Evolutionary conservation across 1,284 basidiomycete genomes (phyloP), one percentile per base, ranked within the genome.

Genomic region (Cutaneotrichosporon dermatis): DNA sequence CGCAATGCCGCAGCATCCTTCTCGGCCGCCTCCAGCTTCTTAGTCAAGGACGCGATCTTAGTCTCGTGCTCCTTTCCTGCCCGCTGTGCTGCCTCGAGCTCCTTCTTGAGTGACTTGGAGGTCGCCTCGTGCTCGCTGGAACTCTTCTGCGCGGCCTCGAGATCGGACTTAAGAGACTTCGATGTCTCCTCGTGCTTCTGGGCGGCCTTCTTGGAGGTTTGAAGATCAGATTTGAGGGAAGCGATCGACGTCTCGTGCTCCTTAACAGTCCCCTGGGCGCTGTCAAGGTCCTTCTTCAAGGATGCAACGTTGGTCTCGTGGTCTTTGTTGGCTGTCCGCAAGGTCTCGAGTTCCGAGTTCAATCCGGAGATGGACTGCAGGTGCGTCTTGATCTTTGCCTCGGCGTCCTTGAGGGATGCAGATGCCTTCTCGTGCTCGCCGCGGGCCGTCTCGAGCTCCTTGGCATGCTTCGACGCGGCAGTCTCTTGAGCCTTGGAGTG

Each of bases 1-100:
- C 50, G 34, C n/a, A 54, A 42, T 15, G 45, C n/a, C 15, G 53
- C 59, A 8, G 51, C 46, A 33, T 64, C 62, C 33, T 16, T 15
- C 41, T 54, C 44, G 12, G 56, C 53, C 11, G 46, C 49, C 11
- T 46, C 60, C 4, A 58, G 37, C 15, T 59, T 53, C 6, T 36
- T 39, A 12, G 54, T 51, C 10, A 55, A 41, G 15, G 56, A 43
- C 9, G 49, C 34, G 36, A 55, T 33, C 15, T 44, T 43, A n/a
- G 37, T 36, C 10, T 55, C 56, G 33, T 51, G 60, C 41, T 60
- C 50, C 12, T 49, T 41, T 4, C 8, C 44, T 4, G 48, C 25
- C 5, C 48, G 33, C 4, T 60, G 46, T 13, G 60, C 35, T 8
- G 39, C 39, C 40, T 58, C 58, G 11, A 55, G 44, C 4, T 51